Conservation (phyloP, 257 asterid species). For the Penstemon newberryi region DNA sequence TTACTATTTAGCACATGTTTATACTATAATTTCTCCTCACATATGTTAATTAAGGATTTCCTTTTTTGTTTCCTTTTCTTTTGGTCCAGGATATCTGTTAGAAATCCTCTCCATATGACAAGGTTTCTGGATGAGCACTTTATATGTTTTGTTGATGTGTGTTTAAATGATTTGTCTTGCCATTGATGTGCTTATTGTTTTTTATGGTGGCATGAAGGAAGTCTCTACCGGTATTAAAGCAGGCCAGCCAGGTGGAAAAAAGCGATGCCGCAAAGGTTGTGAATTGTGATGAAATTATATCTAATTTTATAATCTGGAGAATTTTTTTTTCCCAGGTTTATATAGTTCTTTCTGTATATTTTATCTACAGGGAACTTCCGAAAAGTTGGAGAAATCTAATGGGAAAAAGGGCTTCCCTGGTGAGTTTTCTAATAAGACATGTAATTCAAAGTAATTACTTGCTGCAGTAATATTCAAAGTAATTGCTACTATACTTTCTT, state of each 20-base stretch:
- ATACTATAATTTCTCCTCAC: slow-evolving; percentile 11
- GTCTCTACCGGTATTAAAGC: slow-evolving; percentile 64
- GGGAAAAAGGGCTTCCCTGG: slow-evolving; percentile 67
- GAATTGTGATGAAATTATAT: slow-evolving; percentile 36
- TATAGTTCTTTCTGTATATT: slow-evolving; percentile 18
- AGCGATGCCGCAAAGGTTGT: slow-evolving; percentile 51
- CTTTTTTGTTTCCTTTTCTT: slow-evolving; percentile 28
- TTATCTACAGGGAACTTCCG: slow-evolving; percentile 45
- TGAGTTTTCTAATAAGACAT: slow-evolving; percentile 37
- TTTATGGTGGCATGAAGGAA: slow-evolving; percentile 52
- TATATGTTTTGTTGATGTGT: slow-evolving; percentile 25
- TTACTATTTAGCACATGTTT: not conserved
- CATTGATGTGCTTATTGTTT: slow-evolving; percentile 32
- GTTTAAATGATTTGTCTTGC: slow-evolving; percentile 23
- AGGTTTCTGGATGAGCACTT: slow-evolving; percentile 43
- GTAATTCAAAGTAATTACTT: slow-evolving; percentile 18
- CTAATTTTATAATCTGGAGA: slow-evolving; percentile 24
- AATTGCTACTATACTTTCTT: slow-evolving; percentile 23
- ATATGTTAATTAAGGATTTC: slow-evolving; percentile 6
- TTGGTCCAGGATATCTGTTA: slow-evolving; percentile 51
- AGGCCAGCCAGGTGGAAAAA: slow-evolving; percentile 39
- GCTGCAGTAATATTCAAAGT: not conserved
- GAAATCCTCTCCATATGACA: slow-evolving; percentile 48
- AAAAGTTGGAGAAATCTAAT: slow-evolving; percentile 39
- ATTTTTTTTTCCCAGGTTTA: slow-evolving; percentile 20